Evolutionary conservation across 345 rosid species (phyloP), one percentile per base, ranked within the genome.

Genomic region (Eucalyptus grandis): DNA sequence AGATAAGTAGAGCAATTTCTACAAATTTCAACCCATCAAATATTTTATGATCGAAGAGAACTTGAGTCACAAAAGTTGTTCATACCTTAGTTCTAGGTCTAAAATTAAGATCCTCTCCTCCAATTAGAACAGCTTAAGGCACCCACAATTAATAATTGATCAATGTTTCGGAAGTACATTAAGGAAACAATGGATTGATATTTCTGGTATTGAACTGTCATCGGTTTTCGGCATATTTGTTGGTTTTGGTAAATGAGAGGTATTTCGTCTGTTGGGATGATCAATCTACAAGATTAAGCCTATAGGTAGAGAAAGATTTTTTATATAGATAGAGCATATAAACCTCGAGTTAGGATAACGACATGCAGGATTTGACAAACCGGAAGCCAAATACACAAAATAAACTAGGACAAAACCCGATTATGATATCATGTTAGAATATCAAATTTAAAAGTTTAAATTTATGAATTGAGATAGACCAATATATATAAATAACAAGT

Each of bases 341-440:
- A 51, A 51, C 4, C 11, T 0, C 2, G 5, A 54, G 26, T 54
- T 22, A 8, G 60, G 58, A 54, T 4, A 54, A 62, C 0, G 4
- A 30, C 34, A 6, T 1, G 69, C 1, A 5, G 31, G 69, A 62
- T 62, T 62, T 30, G 34, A 67, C 0, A 6, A 67, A 67, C 3
- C 0, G 2, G 15, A 14, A 37, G 11, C 77, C 3, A 2, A 15
- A 31, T 9, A 67, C 2, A 6, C 2, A 15, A 67, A 67, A n/a
- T 14, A n/a, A 67, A 15, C 0, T 0, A 1, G 19, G 17, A 7
- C 34, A 65, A 4, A 65, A 65, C 1, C 1, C 6, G 11, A 65
- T 9, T 65, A 1, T 8, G 37, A 15, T n/a, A 14, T 4, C 2
- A 65, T 4, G 3, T 65, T 65, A 65, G 1, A n/a, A 65, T 65